A percentile compares a stretch with the other conserved stretches of the same genome.
These are phyloP conservation scores for Taxawa tesnikishii DNA, from an alignment of 2,329 filamentous ascomycete species.

Conservation along the genomic window DNA sequence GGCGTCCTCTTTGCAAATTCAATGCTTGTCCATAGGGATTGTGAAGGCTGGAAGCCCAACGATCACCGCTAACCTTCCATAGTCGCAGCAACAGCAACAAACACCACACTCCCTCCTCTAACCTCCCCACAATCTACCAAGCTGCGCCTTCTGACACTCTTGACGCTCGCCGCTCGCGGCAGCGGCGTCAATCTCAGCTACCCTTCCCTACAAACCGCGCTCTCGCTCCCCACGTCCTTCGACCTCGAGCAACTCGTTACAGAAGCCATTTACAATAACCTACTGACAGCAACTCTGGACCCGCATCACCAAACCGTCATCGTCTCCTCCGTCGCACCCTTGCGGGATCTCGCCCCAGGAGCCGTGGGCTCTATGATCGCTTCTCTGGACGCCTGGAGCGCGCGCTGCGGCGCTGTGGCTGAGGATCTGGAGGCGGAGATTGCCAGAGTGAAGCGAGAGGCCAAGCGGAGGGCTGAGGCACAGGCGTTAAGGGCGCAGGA, in stretches of 20 bases:
- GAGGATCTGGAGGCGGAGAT: conserved; percentile 66
- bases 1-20: conserved; percentile 3
- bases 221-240: conserved; percentile 54
- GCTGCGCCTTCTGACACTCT: conserved; percentile 78
- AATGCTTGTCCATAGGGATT: not conserved
- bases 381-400: conserved; percentile 62
- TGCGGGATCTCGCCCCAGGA: conserved; percentile 72
- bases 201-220: conserved; percentile 48
- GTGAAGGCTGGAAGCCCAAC: not conserved
- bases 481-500: conserved; percentile 28
- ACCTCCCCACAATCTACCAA: conserved; percentile 65
- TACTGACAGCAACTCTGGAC: conserved; percentile 74
- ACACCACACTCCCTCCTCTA: conserved; percentile 54
- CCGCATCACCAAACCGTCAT: conserved; percentile 62
- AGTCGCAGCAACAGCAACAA: conserved; percentile 27
- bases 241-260: conserved; percentile 81
- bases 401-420: conserved; percentile 64
- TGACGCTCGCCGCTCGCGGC: conserved; percentile 55
- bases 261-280: conserved; percentile 71
- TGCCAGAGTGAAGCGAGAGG: conserved; percentile 43
- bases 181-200: conserved; percentile 56
- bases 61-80: too few relatives aligned
- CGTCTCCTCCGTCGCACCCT: conserved; percentile 68
- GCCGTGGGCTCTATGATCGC: conserved; percentile 56
- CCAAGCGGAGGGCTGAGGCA: conserved; percentile 27